A percentile compares a stretch with the other conserved stretches of the same genome.
These are phyloP conservation scores for Xylaria sp. DNA, from an alignment of 2,329 filamentous ascomycete genomes.

Conservation along the genomic window DNA sequence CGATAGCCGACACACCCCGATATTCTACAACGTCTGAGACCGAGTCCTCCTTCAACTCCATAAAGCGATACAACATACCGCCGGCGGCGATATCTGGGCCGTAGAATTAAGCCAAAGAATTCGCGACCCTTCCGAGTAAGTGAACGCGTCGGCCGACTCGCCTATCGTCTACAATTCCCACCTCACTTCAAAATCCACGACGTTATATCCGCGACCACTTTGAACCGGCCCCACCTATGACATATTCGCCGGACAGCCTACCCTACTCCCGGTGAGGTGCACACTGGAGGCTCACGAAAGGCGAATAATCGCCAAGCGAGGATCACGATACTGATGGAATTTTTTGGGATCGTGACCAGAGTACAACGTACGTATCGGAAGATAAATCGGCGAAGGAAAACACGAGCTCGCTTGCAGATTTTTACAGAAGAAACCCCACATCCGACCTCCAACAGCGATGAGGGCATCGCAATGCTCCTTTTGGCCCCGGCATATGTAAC, in stretches of 20 bases:
- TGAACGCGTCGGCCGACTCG: neutral
- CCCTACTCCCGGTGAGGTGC: neutral
- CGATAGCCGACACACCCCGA: neutral
- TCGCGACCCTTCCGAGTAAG: neutral
- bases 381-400: too few relatives aligned
- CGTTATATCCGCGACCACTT: slow-evolving; percentile 1
- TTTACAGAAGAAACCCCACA: too few relatives aligned
- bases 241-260: neutral
- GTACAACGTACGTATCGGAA: neutral
- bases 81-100: neutral
- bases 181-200: neutral
- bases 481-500: neutral
- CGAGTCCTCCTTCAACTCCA: slow-evolving; percentile 2
- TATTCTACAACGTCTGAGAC: neutral
- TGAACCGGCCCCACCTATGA: neutral
- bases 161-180: neutral
- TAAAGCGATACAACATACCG: slow-evolving; percentile 5
- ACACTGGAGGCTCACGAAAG: neutral
- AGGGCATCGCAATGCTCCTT: too few relatives aligned
- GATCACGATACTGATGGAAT: too few relatives aligned
- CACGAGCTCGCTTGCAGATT: too few relatives aligned
- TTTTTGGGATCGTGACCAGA: neutral
- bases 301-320: too few relatives aligned
- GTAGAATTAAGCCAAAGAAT: slow-evolving; percentile 1
- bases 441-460: too few relatives aligned